Evolutionary conservation across 495 filamentous ascomycete species (phyloP).

Genomic region (Coniosporium apollinis): DNA sequence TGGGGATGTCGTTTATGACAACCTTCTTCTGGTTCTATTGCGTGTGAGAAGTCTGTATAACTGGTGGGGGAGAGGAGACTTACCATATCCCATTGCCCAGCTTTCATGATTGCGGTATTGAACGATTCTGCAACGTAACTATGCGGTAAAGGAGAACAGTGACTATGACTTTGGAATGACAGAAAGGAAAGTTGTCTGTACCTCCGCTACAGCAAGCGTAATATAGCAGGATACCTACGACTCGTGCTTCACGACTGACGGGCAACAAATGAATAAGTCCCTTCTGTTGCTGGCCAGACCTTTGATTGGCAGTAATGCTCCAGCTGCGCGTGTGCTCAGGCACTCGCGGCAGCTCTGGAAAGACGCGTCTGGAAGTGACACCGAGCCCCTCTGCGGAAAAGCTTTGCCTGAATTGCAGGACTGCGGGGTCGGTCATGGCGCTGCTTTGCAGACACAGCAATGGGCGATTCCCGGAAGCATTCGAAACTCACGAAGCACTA

Average conservation of each 20-base stretch:
- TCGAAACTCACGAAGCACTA: no score
- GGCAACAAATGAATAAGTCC: background rate
- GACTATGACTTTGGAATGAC: background rate
- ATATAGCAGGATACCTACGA: background rate
- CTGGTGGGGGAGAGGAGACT: background rate
- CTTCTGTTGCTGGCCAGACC: background rate
- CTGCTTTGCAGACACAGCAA: no score
- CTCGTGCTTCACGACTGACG: background rate
- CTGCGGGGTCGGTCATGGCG: no score
- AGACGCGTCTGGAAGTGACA: no score
- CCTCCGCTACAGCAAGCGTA: background rate
- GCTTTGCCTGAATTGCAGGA: no score
- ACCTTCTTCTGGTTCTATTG: conserved; percentile 14
- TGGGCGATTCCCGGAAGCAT: no score
- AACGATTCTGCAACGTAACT: background rate
- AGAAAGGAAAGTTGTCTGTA: background rate
- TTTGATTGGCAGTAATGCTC: no score
- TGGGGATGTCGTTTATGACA: conserved; percentile 22
- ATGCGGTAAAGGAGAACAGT: background rate
- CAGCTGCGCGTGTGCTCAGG: background rate
- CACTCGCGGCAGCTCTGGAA: no score
- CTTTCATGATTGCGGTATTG: conserved; percentile 4
- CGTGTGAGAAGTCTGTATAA: background rate
- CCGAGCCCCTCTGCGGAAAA: background rate
- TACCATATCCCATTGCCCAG: conserved; percentile 5